Evolutionary conservation across 768 basidiomycete species (phyloP).

Genomic region (Rubroboletus satanas): DNA sequence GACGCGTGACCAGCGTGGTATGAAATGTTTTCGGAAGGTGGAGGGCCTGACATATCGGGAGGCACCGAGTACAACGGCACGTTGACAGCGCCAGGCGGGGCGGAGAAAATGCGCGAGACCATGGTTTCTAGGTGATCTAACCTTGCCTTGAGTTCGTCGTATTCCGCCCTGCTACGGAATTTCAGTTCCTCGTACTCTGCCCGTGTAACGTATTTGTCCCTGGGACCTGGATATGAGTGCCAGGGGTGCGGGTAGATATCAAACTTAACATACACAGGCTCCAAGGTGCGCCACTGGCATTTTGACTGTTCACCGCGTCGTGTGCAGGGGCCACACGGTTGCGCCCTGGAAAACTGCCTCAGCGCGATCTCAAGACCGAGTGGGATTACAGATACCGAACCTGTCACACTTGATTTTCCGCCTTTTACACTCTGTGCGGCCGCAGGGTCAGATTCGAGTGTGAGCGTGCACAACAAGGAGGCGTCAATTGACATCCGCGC

Average conservation of each 20-base stretch:
- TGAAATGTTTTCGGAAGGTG: slow-evolving; percentile 24
- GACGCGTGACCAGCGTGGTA: slow-evolving; percentile 29
- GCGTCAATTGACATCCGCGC: not conserved
- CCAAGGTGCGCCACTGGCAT: slow-evolving; percentile 81
- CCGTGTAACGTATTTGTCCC: slow-evolving; percentile 79
- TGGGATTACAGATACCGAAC: slow-evolving; percentile 36
- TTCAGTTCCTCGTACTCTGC: slow-evolving; percentile 76
- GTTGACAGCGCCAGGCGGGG: slow-evolving; percentile 25
- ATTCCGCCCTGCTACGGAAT: slow-evolving; percentile 37
- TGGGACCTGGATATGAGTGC: slow-evolving; percentile 27
- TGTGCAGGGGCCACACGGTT: slow-evolving; percentile 79
- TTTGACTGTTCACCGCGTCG: slow-evolving; percentile 75
- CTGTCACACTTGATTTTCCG: slow-evolving; percentile 89
- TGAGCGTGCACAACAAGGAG: not conserved
- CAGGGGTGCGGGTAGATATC: not conserved
- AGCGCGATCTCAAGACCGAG: slow-evolving; percentile 9
- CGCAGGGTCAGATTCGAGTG: slow-evolving; percentile 8
- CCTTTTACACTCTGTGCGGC: slow-evolving; percentile 68
- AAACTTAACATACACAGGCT: slow-evolving; percentile 61
- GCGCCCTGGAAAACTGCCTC: slow-evolving; percentile 46
- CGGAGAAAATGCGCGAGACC: slow-evolving; percentile 40
- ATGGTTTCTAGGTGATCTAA: slow-evolving; percentile 57
- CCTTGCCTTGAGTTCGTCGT: slow-evolving; percentile 59
- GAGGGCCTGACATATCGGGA: slow-evolving; percentile 28
- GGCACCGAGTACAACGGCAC: slow-evolving; percentile 31